Conservation (phyloP, 1,284 basidiomycete genomes). For the Sanghuangporus baumii region DNA sequence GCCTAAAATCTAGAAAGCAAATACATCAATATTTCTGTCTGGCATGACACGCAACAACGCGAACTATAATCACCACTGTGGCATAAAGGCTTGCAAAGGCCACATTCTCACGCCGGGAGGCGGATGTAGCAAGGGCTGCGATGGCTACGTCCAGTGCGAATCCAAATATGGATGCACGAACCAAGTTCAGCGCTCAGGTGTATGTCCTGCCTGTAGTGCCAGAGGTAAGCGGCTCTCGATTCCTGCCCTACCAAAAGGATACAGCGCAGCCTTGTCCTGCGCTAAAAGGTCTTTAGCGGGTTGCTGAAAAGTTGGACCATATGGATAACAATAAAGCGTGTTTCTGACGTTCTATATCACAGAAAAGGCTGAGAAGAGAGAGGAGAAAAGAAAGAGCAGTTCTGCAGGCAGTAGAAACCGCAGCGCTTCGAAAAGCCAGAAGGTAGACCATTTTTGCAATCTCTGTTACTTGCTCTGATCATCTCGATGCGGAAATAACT, state of each 20-base stretch:
- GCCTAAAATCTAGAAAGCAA: background rate
- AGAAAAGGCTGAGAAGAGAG: background rate
- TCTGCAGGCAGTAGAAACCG: background rate
- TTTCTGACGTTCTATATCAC: background rate
- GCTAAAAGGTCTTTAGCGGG: no score
- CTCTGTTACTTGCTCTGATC: background rate
- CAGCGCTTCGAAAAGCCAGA: background rate
- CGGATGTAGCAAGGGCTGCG: conserved; percentile 16
- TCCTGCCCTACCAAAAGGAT: background rate
- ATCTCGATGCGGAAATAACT: background rate
- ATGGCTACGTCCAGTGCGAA: conserved; percentile 14
- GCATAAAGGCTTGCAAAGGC: conserved; percentile 16
- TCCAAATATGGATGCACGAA: conserved; percentile 15
- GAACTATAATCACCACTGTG: conserved; percentile 17
- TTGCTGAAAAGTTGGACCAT: no score
- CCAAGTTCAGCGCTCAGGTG: conserved; percentile 8
- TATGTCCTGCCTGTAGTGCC: conserved; percentile 14
- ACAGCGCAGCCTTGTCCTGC: no score
- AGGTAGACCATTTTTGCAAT: background rate
- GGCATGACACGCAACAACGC: conserved; percentile 14
- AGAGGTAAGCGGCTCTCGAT: conserved; percentile 3
- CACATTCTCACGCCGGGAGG: conserved; percentile 14
- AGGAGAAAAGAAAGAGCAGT: conserved; percentile 1
- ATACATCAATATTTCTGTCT: background rate
- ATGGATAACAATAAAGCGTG: no score